Evolutionary conservation across 352 stramenopile species (phyloP), one percentile per base, ranked within the genome.

Genomic region (Pythium coloratum): DNA sequence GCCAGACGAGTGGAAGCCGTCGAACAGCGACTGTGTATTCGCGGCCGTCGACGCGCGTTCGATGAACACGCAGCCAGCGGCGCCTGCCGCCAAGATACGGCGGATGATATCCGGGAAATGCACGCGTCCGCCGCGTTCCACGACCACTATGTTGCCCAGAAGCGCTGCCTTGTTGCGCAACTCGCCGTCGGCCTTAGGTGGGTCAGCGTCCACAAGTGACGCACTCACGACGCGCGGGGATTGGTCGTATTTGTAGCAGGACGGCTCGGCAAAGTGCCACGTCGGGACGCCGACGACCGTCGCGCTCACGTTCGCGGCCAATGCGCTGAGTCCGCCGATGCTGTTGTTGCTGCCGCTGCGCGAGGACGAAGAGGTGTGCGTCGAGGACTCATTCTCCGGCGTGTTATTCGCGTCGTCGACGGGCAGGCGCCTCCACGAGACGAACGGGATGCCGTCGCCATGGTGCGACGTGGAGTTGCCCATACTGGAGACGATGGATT

Each of bases 61-160:
- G 51, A 95, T 79, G 63, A 95, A 94, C 28, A 95, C 80, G 63
- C 88, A 90, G 18, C 82, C 87, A 16, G 77, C 71, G 38, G 88
- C 85, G 2, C 86, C 87, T 0, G 75, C 78, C 5, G 81, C 78
- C 51, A 95, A 55, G 20, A 95, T 34, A 28, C 84, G 81, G 9
- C 87, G 77, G 55, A 94, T 81, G 59, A 95, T 94, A 49, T 95
- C 87, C 16, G 87, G 87, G 62, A 95, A 95, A 63, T 95, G 87
- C 40, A 94, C 73, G 44, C 87, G 79, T 2, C 87, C 85, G 47
- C 87, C 87, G 53, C 87, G 76, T 69, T 95, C 87, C 47, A 95
- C 81, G 38, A 94, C 67, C 8, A 84, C 85, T 63, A 95, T 88
- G 59, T 76, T 85, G 20, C 85, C 85, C 4, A 88, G 55, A 20